Evolutionary conservation across 2,329 filamentous ascomycete species (phyloP), one percentile per base, ranked within the genome.

Genomic region (Aspergillus ibericus): DNA sequence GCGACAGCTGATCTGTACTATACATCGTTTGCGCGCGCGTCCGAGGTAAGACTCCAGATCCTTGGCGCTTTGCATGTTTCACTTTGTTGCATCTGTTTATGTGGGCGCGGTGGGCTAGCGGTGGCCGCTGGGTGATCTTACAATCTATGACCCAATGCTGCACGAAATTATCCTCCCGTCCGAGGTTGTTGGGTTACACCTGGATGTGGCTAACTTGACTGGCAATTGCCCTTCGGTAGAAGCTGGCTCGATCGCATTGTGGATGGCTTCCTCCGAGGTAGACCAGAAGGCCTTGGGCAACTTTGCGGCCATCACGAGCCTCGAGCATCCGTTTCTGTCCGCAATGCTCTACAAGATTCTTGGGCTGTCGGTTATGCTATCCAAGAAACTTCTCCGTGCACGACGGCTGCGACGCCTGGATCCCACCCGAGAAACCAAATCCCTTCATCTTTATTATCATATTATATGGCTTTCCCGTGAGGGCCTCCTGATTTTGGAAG

Each of bases 381-480:
- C 92, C 2, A 87, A 89, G 58, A 91, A 93, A 70, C 86, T 98
- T 35, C 84, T 93, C 60, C 86, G 87, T 49, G 93, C 93, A 7
- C 88, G 92, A 65, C 93, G 91, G 75, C 84, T 95, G 54, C 90
- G 92, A 42, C 88, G 88, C 63, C 82, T 92, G n/a, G 92, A 96
- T 68, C 85, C 86, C 5, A 87, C 88, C n/a, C 84, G 88, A 47
- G 86, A 91, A 61, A 90, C 91, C 2, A 88, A 91, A 64, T 91
- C 91, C 2, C 82, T 96, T 15, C 87, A 95, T 64, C 84, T 96
- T 25, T 92, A 96, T 70, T 86, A 89, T 69, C 92, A 96, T 74
- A 97, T 99, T 66, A 85, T 98, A 70, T 99, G 93, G 93, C 88
- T 99, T 54, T 91, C 93, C 1, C 86, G 93, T 32, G 95, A 99